Base-by-base conservation (phyloP, 495 filamentous ascomycete species). In the Recurvomyces mirabilis region DNA sequence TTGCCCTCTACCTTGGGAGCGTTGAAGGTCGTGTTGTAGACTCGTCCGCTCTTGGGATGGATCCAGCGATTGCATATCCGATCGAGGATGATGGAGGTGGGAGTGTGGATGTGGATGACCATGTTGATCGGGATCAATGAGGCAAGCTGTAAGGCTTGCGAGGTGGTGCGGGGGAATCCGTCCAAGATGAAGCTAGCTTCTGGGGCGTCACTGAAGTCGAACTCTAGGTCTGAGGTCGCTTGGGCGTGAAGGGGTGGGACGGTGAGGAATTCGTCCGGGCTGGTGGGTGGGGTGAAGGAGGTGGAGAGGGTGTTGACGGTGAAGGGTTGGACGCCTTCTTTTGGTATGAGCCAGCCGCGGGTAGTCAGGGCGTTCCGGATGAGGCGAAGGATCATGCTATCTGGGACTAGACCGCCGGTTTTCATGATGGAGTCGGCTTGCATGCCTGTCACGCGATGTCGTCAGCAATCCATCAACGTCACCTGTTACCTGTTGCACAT, bases 11-110 rank as follows among this genome's bases (percentile, higher is more conserved):
- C 77, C 51, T 79, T 81, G 2, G 91, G 93, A 5, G 78, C 65
- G 55, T 96, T 84, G 71, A 93, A 98, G 2, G 79, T 81, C 0
- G 82, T 89, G 57, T 96, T 98, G 67, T 98, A 98, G 2, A 94
- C 77, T 12, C 91, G 72, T 2, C 91, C 91, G 2, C 84, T 91
- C 0, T 89, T 81, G 55, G 83, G 85, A 60, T 98, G 91, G 13
- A 96, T 82, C 86, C 88, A 94, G 43, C 91, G 82, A 45, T 81
- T 82, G 30, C 81, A 78, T 48, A 98, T 94, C 17, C 91, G 79
- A 36, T 86, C 77, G 45, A 96, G 70, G 47, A 98, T 89, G 41
- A 93, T 82, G 14, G 81, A 74, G 30, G 73, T 59, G 1, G 82
- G 82, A 2, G 79, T 84, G 47, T 66, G 59, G 38, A 79, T 64